phyloP scores from a whole-genome alignment of 805 yeast genomes.

The Huiozyma sinensis region DNA sequence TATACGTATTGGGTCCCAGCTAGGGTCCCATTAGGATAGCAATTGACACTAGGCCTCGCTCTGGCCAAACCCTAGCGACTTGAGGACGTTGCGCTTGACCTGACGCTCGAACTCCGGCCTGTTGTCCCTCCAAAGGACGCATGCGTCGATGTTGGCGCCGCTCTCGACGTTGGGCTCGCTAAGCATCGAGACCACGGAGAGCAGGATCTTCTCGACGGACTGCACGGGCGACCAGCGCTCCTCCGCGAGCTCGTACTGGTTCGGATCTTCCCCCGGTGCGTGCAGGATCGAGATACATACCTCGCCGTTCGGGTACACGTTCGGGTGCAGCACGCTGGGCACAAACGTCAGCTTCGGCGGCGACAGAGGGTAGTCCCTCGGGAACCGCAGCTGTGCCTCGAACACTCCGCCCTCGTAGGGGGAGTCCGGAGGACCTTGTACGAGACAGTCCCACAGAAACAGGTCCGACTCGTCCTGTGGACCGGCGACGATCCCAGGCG shows the following conservation, averaged over 20 bases:
- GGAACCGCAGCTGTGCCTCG: constrained; percentile 63
- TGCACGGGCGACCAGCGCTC: constrained; percentile 98
- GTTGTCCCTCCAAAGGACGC: constrained; percentile 84
- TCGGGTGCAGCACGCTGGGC: constrained; percentile 85
- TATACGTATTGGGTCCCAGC: constrained; percentile 27
- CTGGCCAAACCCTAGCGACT: constrained; percentile 44
- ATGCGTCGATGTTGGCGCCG: constrained; percentile 79
- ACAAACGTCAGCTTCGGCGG: constrained; percentile 71
- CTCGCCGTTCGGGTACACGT: constrained; percentile 86
- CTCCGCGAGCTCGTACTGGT: constrained; percentile 88
- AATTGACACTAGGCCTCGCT: not conserved
- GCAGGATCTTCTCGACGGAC: constrained; percentile 88
- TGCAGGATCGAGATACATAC: constrained; percentile 94
- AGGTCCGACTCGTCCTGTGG: constrained; percentile 69
- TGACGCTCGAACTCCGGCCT: constrained; percentile 53
- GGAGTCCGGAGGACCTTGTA: constrained; percentile 77
- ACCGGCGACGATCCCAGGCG: constrained; percentile 93
- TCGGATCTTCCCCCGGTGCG: constrained; percentile 95
- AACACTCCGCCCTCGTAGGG: constrained; percentile 85
- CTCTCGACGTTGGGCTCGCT: constrained; percentile 95
- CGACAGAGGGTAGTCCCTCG: constrained; percentile 69
- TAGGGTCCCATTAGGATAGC: constrained; percentile 18
- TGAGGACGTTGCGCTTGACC: constrained; percentile 58
- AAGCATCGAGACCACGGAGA: constrained; percentile 90
- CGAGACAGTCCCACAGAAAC: constrained; percentile 72